These are phyloP conservation scores for Fusarium bulbicola DNA, from an alignment of 2,329 filamentous ascomycete genomes.

Conservation along the genomic window DNA sequence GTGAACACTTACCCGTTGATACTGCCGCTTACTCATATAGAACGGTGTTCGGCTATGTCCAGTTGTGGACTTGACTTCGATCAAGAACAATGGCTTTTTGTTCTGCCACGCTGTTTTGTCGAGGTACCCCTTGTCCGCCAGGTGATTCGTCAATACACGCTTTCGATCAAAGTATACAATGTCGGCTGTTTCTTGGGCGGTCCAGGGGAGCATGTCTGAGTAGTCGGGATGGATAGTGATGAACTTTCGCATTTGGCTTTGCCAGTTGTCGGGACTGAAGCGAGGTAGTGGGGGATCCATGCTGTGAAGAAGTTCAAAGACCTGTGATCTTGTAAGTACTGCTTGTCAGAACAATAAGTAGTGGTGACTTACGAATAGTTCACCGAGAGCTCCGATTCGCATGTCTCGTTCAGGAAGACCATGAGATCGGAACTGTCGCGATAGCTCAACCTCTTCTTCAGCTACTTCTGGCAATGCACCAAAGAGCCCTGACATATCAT, in stretches of 20 bases:
- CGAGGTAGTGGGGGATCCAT: constrained; percentile 42
- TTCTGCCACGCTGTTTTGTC: constrained; percentile 38
- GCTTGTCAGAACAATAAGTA: accelerated
- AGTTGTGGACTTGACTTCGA: constrained; percentile 63
- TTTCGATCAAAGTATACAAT: constrained; percentile 54
- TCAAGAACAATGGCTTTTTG: constrained; percentile 51
- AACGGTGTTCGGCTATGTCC: constrained; percentile 51
- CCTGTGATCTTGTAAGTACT: constrained; percentile 40
- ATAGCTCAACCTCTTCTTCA: constrained; percentile 7
- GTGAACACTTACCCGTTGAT: constrained; percentile 47
- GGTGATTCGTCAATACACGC: constrained; percentile 46
- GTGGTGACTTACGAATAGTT: constrained; percentile 24
- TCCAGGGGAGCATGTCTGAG: constrained; percentile 51
- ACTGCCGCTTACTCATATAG: constrained; percentile 58
- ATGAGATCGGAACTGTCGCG: constrained; percentile 2
- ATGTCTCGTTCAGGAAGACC: constrained; percentile 19
- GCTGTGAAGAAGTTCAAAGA: constrained; percentile 52
- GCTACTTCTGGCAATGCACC: constrained; percentile 14
- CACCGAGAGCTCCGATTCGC: constrained; percentile 31
- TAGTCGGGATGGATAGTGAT: constrained; percentile 53
- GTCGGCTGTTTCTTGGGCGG: constrained; percentile 56
- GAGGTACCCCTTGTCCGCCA: constrained; percentile 50
- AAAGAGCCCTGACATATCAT: constrained; percentile 16
- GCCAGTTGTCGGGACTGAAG: constrained; percentile 56
- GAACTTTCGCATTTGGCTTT: constrained; percentile 56